Base-by-base conservation (phyloP, 257 asterid species). In the Knoxia roxburghii region DNA sequence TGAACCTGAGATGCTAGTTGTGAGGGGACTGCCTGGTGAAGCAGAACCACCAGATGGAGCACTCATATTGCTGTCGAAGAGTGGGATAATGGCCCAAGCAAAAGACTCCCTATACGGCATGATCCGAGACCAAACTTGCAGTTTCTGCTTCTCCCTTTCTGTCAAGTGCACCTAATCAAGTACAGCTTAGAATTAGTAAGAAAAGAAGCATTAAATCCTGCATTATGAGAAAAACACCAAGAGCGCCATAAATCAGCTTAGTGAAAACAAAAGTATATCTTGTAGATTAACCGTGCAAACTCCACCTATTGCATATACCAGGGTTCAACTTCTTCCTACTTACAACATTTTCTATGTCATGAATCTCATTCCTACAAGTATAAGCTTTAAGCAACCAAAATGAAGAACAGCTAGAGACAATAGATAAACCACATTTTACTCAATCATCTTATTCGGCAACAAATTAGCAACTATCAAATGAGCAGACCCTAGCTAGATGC, bases 1-100 rank as follows among this genome's bases (percentile, higher is more conserved):
- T 73, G 87, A 80, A 65, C 90, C 87, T 45, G 92, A 84, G 70
- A 86, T 74, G 76, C 87, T 82, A 59, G 99, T 77, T 68, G 92
- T 81, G 68, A 88, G 89, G 65, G 99, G 99, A 71, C 99, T 90
- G 84, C 96, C 84, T 48, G 97, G 99, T 55, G 97, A 90, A 75
- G 95, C 83, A 80, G 95, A 80, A 62, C 96, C 99, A 50, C 84
- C 96, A 68, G 94, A 81, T 75, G 89, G 78, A 79, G 94, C 82
- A 72, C 82, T 66, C 79, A 79, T 71, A 67, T 89, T 88, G 76
- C 96, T 81, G 77, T 94, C 99, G 76, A 94, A 94, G 66, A 94
- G 97, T 18, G 99, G 97, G 73, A 94, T 85, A 65, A 94, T 87
- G 68, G 96, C 97, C 97, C 96, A 94, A 49, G 99, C 86, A 84